A percentile compares a stretch with the other conserved stretches of the same genome.
These are phyloP conservation scores for Cladosporium halotolerans DNA, from an alignment of 2,329 filamentous ascomycete species.

Conservation along the genomic window DNA sequence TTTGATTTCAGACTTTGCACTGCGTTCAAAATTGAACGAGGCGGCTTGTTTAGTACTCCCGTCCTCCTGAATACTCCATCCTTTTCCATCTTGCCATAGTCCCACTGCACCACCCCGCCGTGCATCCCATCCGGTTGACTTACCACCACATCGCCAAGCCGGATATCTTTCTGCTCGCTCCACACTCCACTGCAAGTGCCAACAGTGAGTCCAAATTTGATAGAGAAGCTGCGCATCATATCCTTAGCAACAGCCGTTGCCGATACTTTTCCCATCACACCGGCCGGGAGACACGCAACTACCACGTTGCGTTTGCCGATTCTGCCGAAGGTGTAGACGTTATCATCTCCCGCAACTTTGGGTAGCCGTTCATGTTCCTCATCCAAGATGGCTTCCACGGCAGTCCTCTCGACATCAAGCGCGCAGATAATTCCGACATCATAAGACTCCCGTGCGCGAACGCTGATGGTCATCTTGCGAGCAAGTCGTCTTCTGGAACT, in stretches of 20 bases:
- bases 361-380: conserved; percentile 11
- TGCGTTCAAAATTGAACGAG: conserved; percentile 9
- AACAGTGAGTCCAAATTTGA: conserved; percentile 17
- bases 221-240: conserved; percentile 17
- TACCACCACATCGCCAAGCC: conserved; percentile 26
- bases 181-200: conserved; percentile 22
- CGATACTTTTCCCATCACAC: conserved; percentile 15
- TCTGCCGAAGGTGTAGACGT: conserved; percentile 20
- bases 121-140: conserved; percentile 16
- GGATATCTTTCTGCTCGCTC: conserved; percentile 17
- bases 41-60: conserved; percentile 11
- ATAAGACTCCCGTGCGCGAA: not conserved
- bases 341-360: conserved; percentile 13
- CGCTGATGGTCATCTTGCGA: no score
- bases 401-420: conserved; percentile 19
- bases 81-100: conserved; percentile 17
- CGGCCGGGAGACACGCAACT: conserved; percentile 20
- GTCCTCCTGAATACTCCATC: not conserved
- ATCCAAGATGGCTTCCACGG: conserved; percentile 18
- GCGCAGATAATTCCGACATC: conserved; percentile 17
- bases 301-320: conserved; percentile 25
- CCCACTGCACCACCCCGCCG: conserved; percentile 26
- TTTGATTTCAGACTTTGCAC: conserved; percentile 10
- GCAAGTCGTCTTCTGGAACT: no score
- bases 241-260: conserved; percentile 18